These are phyloP conservation scores for Bolboschoenoplectus hybrid DNA, from an alignment of 202 grass and related monocot species.

Conservation along the genomic window DNA sequence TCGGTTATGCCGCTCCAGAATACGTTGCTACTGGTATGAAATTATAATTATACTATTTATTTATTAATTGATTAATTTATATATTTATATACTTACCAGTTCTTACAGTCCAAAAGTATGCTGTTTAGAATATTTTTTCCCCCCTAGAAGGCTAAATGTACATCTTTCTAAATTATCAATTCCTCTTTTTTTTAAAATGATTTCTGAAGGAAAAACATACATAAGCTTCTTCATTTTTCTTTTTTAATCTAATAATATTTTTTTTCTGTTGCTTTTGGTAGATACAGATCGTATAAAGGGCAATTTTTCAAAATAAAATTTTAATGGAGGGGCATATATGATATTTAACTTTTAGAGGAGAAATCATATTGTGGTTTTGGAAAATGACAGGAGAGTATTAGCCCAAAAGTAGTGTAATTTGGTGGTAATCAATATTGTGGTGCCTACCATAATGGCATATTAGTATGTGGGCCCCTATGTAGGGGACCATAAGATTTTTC, in stretches of 20 bases:
- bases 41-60: background rate
- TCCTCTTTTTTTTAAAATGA: background rate
- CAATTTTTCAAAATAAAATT: background rate
- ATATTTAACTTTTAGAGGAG: background rate
- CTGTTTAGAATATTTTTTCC: background rate
- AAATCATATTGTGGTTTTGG: slow-evolving; percentile 11
- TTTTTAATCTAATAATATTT: background rate
- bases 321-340: background rate
- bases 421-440: slow-evolving; percentile 6
- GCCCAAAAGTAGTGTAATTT: background rate
- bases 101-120: background rate
- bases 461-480: slow-evolving; percentile 14
- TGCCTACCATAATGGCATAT: slow-evolving; percentile 29
- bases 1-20: slow-evolving; percentile 86
- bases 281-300: background rate
- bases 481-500: slow-evolving; percentile 38
- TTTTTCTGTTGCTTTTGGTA: background rate
- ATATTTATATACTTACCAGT: background rate
- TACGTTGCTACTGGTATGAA: slow-evolving; percentile 77
- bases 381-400: background rate
- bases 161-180: background rate
- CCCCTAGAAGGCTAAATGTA: background rate
- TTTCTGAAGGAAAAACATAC: background rate
- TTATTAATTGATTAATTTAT: background rate
- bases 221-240: background rate